Conservation (phyloP, 805 yeast genomes). For the Yamadazyma nakazawae region DNA sequence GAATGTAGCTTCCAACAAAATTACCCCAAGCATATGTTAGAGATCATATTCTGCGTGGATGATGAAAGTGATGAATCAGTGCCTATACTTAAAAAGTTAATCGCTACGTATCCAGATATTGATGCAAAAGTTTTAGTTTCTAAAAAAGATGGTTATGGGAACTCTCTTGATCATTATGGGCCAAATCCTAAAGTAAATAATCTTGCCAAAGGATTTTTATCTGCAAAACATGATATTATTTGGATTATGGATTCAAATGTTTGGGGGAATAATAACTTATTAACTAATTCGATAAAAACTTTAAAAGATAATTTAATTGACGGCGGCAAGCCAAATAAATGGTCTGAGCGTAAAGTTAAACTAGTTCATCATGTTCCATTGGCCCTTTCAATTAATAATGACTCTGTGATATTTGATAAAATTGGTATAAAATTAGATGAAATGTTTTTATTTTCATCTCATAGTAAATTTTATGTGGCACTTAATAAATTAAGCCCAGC, state of each 20-base stretch:
- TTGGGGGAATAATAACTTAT: constrained; percentile 65
- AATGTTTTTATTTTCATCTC: constrained; percentile 80
- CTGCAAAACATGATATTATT: constrained; percentile 66
- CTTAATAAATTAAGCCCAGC: constrained; percentile 72
- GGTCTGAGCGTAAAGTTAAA: constrained; percentile 42
- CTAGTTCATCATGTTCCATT: constrained; percentile 82
- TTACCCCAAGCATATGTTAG: constrained; percentile 58
- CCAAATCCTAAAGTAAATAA: constrained; percentile 91
- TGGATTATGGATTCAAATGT: constrained; percentile 90
- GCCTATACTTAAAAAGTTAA: constrained; percentile 49
- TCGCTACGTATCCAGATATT: constrained; percentile 51
- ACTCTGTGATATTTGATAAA: constrained; percentile 12
- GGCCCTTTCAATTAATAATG: constrained; percentile 42
- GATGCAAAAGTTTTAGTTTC: constrained; percentile 56
- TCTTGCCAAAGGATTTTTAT: constrained; percentile 71
- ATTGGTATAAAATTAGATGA: constrained; percentile 75
- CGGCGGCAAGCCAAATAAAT: constrained; percentile 31
- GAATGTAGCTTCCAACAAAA: constrained; percentile 65
- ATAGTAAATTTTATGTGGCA: constrained; percentile 78
- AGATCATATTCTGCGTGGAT: constrained; percentile 76
- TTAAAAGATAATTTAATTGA: constrained; percentile 49
- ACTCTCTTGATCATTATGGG: constrained; percentile 50
- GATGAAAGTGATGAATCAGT: constrained; percentile 61
- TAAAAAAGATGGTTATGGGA: constrained; percentile 29
- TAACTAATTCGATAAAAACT: constrained; percentile 60